Base-by-base conservation (phyloP, 2,329 filamentous ascomycete species). In the Amphichorda felina region DNA sequence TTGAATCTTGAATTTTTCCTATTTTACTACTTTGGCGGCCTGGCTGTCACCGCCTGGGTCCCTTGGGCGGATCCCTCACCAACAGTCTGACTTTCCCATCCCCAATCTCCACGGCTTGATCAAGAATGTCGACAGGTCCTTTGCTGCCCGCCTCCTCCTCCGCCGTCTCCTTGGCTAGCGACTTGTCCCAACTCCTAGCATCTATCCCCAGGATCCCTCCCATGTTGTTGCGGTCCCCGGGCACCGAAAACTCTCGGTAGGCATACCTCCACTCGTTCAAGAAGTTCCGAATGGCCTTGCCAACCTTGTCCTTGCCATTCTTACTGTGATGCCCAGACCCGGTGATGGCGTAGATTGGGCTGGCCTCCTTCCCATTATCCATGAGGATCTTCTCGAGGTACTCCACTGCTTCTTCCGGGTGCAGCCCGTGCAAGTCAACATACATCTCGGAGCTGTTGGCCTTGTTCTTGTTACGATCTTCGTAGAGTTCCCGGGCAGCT, bases 241-340 rank as follows among this genome's bases (percentile, higher is more conserved):
- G 87, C 8, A 95, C 88, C 26, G 83, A 91, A 59, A 98, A 98
- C 59, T 98, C 91, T 37, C 89, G 81, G 60, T 89, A 98, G 1
- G 85, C 82, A 54, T 95, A 98, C 42, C 85, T 77, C 87, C 88
- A 94, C 55, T 96, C 89, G 52, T 89, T 93, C 37, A 98, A 65
- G 62, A 93, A 96, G 45, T 74, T 77, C 37, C 91, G 80, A 42
- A 96, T 79, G 2, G 88, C 87, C 61, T 94, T 94, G 52, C 89
- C 89, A 25, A 98, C 85, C 61, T 98, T 98, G 60, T 98, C 91
- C 57, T 96, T 96, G 49, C 91, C 89, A 53, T 95, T 95, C 66
- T 96, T 96, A 56, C 85, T 94, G 60, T 98, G 91, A 51, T 96
- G 88, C 4, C 89, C 91, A 1, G 89, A 96, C 30, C 91, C 91